Conservation (phyloP, 2,329 filamentous ascomycete genomes). For the Alternaria arborescens region DNA sequence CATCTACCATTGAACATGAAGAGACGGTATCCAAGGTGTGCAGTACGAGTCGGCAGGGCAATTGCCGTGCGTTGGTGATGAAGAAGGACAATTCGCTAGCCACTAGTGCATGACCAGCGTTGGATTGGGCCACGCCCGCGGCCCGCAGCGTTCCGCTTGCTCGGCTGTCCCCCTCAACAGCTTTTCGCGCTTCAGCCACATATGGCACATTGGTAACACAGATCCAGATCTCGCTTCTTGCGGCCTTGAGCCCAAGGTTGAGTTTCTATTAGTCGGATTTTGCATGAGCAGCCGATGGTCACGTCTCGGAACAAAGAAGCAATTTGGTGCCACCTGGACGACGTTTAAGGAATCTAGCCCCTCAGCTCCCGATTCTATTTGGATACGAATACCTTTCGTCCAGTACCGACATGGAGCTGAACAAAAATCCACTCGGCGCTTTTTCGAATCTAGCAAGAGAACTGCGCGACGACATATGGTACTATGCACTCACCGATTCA, state of each 20-base stretch:
- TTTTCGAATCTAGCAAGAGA: constrained; percentile 1
- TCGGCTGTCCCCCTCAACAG: constrained; percentile 4
- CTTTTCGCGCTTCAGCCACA: constrained; percentile 3
- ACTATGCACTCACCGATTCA: background rate
- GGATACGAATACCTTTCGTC: background rate
- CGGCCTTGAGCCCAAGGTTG: background rate
- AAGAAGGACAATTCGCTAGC: constrained; percentile 1
- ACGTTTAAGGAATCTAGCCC: background rate
- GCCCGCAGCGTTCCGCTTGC: constrained; percentile 9
- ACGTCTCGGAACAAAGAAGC: background rate
- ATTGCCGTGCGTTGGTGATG: background rate
- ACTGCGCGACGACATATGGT: constrained; percentile 5
- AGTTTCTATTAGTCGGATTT: background rate
- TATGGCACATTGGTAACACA: background rate
- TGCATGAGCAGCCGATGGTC: background rate
- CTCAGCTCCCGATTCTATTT: background rate
- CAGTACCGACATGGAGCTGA: background rate
- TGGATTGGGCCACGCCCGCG: constrained; percentile 1
- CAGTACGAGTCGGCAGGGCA: background rate
- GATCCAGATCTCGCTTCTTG: background rate
- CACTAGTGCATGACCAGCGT: background rate
- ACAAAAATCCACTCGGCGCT: background rate
- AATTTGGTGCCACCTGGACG: background rate
- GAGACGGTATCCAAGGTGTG: background rate
- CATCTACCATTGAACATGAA: background rate